Evolutionary conservation across 2,329 filamentous ascomycete species (phyloP).

Genomic region (Pestalotiopsis sp.): DNA sequence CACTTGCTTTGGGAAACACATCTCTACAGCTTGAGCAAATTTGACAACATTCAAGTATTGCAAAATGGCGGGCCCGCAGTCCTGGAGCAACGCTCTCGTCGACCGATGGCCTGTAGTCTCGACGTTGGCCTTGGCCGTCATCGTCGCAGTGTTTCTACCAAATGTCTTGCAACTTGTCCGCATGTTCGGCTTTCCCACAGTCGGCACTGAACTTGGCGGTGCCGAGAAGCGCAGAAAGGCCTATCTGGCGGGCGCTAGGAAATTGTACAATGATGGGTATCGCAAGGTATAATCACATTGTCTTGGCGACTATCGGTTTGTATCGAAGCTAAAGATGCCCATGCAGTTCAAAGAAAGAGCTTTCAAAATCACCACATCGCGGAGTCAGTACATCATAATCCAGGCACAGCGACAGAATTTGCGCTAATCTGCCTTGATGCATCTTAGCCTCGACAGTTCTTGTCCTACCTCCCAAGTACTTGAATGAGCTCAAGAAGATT

Average conservation of each 20-base stretch:
- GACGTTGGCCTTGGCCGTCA: neutral
- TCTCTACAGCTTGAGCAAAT: neutral
- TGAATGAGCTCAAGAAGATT: constrained; percentile 3
- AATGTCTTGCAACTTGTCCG: neutral
- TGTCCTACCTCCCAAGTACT: constrained; percentile 3
- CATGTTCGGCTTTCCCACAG: constrained; percentile 17
- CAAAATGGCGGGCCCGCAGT: neutral
- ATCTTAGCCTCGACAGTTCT: neutral
- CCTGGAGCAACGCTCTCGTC: neutral
- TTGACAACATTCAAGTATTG: neutral
- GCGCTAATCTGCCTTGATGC: neutral
- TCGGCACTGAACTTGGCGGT: constrained; percentile 23
- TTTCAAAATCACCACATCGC: constrained; percentile 13
- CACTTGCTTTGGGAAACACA: neutral
- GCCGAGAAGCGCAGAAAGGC: constrained; percentile 25
- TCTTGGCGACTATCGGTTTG: neutral
- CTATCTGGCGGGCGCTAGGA: constrained; percentile 20
- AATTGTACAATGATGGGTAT: constrained; percentile 27
- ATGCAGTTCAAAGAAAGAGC: constrained; percentile 21
- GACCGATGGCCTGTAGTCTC: constrained; percentile 3
- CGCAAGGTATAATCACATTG: constrained; percentile 11
- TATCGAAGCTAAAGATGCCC: neutral
- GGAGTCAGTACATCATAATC: neutral
- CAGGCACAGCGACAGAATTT: neutral
- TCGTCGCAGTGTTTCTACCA: neutral